Evolutionary conservation across 108 stramenopile species (phyloP), one percentile per base, ranked within the genome.

Genomic region (Hondaea fermentalgiana): DNA sequence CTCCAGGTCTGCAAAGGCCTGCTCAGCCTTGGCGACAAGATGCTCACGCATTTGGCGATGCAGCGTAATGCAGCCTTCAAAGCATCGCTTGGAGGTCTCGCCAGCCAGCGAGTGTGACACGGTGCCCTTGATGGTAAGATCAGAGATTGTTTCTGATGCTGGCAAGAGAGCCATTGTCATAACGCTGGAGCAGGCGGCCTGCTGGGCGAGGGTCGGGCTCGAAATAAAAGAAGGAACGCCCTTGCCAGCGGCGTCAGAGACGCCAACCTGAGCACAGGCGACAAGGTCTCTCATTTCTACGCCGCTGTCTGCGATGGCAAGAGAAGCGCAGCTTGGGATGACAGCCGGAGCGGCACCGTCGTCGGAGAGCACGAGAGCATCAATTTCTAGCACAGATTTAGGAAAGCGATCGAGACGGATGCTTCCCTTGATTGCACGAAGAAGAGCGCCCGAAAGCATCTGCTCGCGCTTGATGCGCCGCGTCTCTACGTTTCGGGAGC

Each of bases 101-200:
- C 76, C 76, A 55, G 76, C 76, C 23, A 25, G 76, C 23, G 45
- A 21, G 23, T 53, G 49, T 17, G 76, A 83, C 10, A 35, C 12
- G 23, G 51, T 12, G 17, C 76, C 76, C 12, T 83, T 53, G 49
- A 83, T 28, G n/a, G 23, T 25, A 23, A 83, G 6, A 23, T 83
- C 76, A 3, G 76, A 12, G 6, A 83, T 17, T 12, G 76, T 83
- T 23, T 83, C 76, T 6, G 76, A 83, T 6, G 76, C n/a, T 23
- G 76, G 76, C 76, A 83, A 23, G 28, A 83, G 76, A 2, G 76
- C 45, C 76, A 83, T 83, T 0, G 76, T 83, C 76, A 53, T 83
- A 23, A 12, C 51, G 51, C 76, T 53, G 43, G 28, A 47, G 2
- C 49, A 83, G n/a, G 49, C 49, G 1, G 76, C 76, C 12, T 12